These are phyloP conservation scores for Phialocephala sp. DNA, from an alignment of 2,329 filamentous ascomycete species.

Conservation along the genomic window DNA sequence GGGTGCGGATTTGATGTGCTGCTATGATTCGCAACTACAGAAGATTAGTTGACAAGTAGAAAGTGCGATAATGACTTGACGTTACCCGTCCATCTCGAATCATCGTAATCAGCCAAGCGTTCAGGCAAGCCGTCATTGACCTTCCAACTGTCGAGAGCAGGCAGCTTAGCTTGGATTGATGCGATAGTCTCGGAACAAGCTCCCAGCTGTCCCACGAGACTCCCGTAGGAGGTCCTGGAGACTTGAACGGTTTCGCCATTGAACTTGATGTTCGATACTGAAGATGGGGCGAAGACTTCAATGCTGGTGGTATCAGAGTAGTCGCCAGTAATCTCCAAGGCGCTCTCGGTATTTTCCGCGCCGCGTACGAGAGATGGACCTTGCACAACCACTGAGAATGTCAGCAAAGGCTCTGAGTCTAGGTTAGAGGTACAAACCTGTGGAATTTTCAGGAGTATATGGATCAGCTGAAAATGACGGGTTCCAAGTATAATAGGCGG, in stretches of 20 bases:
- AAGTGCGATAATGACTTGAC: background rate
- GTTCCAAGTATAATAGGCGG: slow-evolving; percentile 63
- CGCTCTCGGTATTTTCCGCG: slow-evolving; percentile 45
- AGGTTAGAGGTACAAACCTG: slow-evolving; percentile 17
- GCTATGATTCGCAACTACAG: slow-evolving; percentile 47
- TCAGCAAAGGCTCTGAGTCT: background rate
- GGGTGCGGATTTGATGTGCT: slow-evolving; percentile 48
- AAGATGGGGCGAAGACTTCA: slow-evolving; percentile 54
- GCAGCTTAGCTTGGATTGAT: slow-evolving; percentile 28
- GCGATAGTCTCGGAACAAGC: slow-evolving; percentile 31
- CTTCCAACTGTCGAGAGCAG: slow-evolving; percentile 41
- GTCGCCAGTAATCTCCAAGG: slow-evolving; percentile 53
- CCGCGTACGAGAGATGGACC: slow-evolving; percentile 59
- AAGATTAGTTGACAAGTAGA: slow-evolving; percentile 27
- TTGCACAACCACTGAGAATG: slow-evolving; percentile 53
- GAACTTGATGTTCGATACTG: slow-evolving; percentile 54
- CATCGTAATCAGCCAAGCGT: slow-evolving; percentile 47
- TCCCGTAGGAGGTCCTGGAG: slow-evolving; percentile 48
- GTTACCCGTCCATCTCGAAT: slow-evolving; percentile 47
- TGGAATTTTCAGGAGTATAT: slow-evolving; percentile 36
- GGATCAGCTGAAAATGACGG: slow-evolving; percentile 53
- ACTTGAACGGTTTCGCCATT: slow-evolving; percentile 51
- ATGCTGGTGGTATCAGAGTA: slow-evolving; percentile 49
- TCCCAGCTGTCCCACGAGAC: slow-evolving; percentile 45
- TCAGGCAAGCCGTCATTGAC: slow-evolving; percentile 52